Base-by-base conservation (phyloP, 2,329 filamentous ascomycete species). In the Neophaeococcomyces aloes region DNA sequence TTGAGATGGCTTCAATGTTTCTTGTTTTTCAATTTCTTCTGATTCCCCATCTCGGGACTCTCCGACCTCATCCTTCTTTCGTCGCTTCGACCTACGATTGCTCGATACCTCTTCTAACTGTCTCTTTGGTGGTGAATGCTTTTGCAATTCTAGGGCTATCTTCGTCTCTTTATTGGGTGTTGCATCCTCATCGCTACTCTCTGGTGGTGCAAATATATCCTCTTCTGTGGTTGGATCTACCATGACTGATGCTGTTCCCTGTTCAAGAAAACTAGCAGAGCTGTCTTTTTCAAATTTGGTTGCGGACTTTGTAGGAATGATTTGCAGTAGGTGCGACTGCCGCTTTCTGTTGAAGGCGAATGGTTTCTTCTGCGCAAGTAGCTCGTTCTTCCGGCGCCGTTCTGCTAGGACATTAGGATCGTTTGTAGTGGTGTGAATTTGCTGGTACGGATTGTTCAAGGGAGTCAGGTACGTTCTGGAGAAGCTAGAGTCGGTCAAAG, bases 181-280 rank as follows among this genome's bases (percentile, higher is more conserved):
- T 3, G 27, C 30, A 13, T 44, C 41, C 4, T 44, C 41, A 6
- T 44, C 41, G 14, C 41, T 44, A 33, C 41, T 38, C 17, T 37
- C 41, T 7, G 41, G 41, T 4, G 17, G 34, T 13, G 29, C 29
- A 33, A 17, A 18, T 21, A 44, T 29, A 11, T 44, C 41, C 7
- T 29, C 30, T 3, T 36, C 32, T 23, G 23, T 18, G 13, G 27
- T n/a, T 27, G 17, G 11, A 11, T 15, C 25, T n/a, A 29, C 21
- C 13, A 18, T 31, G 10, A 23, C 39, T 29, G 30, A 2, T 8
- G n/a, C 15, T 14, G 6, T 15, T 5, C 10, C 19, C 13, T 17
- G 14, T 4, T 13, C 11, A 15, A 19, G 11, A 4, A 7, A 19
- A 17, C n/a, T 15, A 19, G 29, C 15, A 17, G 29, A 21, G 23